phyloP scores from a whole-genome alignment of 768 basidiomycete species.

The Melanogaster broomeanus region DNA sequence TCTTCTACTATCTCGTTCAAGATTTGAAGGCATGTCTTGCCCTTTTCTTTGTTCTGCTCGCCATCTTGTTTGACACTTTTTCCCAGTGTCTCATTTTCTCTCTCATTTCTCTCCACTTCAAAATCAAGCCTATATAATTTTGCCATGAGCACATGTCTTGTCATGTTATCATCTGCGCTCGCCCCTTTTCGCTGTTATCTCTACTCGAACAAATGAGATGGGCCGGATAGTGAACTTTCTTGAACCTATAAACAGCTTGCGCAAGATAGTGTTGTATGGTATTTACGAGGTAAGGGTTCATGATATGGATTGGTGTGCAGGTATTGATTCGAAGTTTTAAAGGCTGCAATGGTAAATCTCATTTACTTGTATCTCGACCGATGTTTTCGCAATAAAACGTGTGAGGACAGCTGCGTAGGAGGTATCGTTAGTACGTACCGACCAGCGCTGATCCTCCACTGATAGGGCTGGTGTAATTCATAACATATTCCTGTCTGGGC shows the following conservation, averaged over 20 bases:
- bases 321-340: slow-evolving; percentile 6
- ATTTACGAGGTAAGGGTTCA: slow-evolving; percentile 16
- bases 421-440: neutral
- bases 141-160: neutral
- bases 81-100: slow-evolving; percentile 95
- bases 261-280: slow-evolving; percentile 29
- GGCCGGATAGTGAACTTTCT: slow-evolving; percentile 4
- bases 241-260: slow-evolving; percentile 7
- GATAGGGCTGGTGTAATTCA: neutral
- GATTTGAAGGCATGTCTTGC: slow-evolving; percentile 77
- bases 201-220: slow-evolving; percentile 8
- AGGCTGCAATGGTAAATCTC: slow-evolving; percentile 12
- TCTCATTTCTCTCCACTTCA: slow-evolving; percentile 98
- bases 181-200: neutral
- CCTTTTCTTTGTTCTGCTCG: neutral
- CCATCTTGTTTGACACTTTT: neutral
- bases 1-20: slow-evolving; percentile 98
- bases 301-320: neutral
- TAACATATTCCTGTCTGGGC: too few species aligned
- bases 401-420: slow-evolving; percentile 3
- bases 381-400: neutral
- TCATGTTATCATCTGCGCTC: neutral
- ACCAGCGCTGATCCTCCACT: neutral
- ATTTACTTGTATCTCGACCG: slow-evolving; percentile 5
- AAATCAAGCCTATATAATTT: slow-evolving; percentile 94